Base-by-base conservation (phyloP, 441 rosid genomes). In the Aleurites moluccanus region DNA sequence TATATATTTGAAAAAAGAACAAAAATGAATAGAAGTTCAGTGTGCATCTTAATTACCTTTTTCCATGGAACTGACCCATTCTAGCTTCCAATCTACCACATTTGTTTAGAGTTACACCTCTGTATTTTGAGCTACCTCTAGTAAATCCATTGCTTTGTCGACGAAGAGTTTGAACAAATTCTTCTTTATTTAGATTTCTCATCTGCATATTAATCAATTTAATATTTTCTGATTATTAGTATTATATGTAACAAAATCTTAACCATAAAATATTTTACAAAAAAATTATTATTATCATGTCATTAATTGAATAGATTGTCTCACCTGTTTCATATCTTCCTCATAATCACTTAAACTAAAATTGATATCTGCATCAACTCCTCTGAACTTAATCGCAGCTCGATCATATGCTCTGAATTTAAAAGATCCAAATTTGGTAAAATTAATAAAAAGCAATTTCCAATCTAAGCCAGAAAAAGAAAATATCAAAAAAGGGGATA, bases 361-460 rank as follows among this genome's bases (percentile, higher is more conserved):
- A 81, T 94, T 94, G 73, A 94, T 92, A 85, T 94, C 99, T n/a
- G 99, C 99, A 76, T 87, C 97, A 69, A 85, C 88, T 49, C 99
- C 98, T 79, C 99, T 86, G 76, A 94, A 95, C 83, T 91, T 90
- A 35, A 95, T 90, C 68, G 99, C 99, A 40, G 98, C 99, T 83
- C 94, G 85, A 84, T 95, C 99, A 73, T 95, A 95, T n/a, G 99
- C 97, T 84, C 99, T 91, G 70, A 57, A 71, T 11, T 55, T 16
- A 62, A 6, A 67, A 60, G 14, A 42, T 33, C 69, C 57, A 55
- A 40, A 59, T n/a, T 57, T 42, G 47, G 64, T 8, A 15, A 49
- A 35, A 4, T 10, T 23, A 21, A 33, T 1, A 18, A 33, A 33
- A 33, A 50, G 3, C 0, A 9, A 5, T 0, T 23, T 10, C n/a